These are phyloP conservation scores for Plicaturopsis crispa DNA, from an alignment of 768 basidiomycete genomes.

Conservation along the genomic window DNA sequence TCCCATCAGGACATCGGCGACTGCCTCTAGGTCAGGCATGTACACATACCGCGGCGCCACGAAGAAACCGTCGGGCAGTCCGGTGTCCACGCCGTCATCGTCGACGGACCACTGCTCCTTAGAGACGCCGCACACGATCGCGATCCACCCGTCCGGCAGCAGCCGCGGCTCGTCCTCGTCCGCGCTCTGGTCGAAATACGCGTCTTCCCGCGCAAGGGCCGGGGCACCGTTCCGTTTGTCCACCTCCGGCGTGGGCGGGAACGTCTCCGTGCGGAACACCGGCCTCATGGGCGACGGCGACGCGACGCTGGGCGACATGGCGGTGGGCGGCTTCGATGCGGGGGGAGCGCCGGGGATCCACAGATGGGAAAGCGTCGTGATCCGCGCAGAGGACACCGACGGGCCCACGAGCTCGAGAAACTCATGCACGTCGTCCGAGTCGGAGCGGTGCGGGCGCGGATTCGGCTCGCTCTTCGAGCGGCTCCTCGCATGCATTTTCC, in stretches of 20 bases:
- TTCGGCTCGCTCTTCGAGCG: not conserved
- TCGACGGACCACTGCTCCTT: conserved; percentile 42
- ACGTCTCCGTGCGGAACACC: conserved; percentile 10
- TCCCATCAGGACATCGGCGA: conserved; percentile 68
- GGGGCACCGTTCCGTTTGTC: not conserved
- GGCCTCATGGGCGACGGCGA: conserved; percentile 5
- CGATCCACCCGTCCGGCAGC: conserved; percentile 71
- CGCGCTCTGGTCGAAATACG: conserved; percentile 1
- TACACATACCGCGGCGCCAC: conserved; percentile 73
- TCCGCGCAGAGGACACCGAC: conserved; percentile 16
- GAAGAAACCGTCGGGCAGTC: conserved; percentile 62
- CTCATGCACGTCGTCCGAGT: no score
- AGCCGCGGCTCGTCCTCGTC: conserved; percentile 30
- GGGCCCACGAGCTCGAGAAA: not conserved
- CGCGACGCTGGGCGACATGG: conserved; percentile 8
- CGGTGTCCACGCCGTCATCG: conserved; percentile 16
- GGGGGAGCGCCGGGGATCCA: conserved; percentile 55
- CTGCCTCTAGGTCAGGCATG: conserved; percentile 75
- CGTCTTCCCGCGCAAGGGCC: not conserved
- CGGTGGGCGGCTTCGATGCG: conserved; percentile 26
- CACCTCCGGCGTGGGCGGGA: conserved; percentile 28
- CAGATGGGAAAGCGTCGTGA: conserved; percentile 48
- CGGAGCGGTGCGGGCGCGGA: not conserved
- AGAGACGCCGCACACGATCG: conserved; percentile 69
- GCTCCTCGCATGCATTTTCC: not conserved